Base-by-base conservation (phyloP, 768 basidiomycete species). In the Wakefieldia striispora region DNA sequence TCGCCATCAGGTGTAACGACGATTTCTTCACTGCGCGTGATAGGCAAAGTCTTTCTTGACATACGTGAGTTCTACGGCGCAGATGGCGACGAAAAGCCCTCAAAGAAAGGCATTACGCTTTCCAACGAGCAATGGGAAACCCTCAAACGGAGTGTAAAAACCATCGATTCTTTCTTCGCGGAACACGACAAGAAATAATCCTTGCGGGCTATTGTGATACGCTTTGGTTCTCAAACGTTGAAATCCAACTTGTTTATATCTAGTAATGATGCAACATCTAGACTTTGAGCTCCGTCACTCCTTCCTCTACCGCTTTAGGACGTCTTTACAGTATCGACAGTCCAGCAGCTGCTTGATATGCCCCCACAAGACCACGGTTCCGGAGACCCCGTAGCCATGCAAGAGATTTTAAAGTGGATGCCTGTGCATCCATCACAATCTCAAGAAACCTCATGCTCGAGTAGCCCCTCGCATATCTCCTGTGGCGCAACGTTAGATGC, bases 71-170 rank as follows among this genome's bases (percentile, higher is more conserved):
- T 77, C 57, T 92, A 86, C 46, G 73, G 66, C 45, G 63, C 68
- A 19, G 70, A 77, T 1, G 81, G 83, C 6, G 81, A 83, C 4
- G 75, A 79, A 55, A 88, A 85, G 53, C 89, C 90, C 0, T 87
- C 88, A 0, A 91, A 89, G 67, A 92, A 91, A 58, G 90, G 88
- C 9, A 86, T 91, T 44, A 77, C 84, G 0, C 72, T 92, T 23
- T 65, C 70, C 13, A 40, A 70, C 3, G 88, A 90, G 17, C 87
- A 87, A 79, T 87, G 86, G 86, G 69, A 82, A 39, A 58, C 62
- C 11, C 68, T 90, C 45, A 84, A 79, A 60, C 63, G 62, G 14
- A 66, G 69, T 34, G 54, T 66, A 1, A 56, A 58, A 10, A 65
- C 61, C n/a, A 75, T 90, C 45, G 84, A 88, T 60, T 59, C 71